Evolutionary conservation across 1,284 basidiomycete species (phyloP), one percentile per base, ranked within the genome.

Genomic region (Apiotrichum gracile): DNA sequence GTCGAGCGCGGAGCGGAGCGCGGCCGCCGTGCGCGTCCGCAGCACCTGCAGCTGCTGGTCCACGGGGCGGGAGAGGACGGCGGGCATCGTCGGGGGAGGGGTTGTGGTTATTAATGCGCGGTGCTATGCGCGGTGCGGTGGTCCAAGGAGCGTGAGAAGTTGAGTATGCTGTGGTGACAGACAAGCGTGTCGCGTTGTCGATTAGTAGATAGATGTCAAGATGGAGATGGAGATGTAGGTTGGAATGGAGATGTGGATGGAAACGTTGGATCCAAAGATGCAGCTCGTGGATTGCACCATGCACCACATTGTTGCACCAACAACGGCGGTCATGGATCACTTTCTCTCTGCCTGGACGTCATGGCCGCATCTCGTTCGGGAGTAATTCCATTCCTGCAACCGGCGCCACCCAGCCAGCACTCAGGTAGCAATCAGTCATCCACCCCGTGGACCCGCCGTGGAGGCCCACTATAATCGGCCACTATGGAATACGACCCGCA

Each of bases 1-100:
- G 41, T 65, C 47, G 21, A 70, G 51, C 2, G 61, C 29, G 19
- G 47, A 14, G 37, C 49, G 48, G 21, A 66, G 51, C 4, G 45
- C 48, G 29, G 44, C 22, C 35, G 33, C 47, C 21, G 47, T 40
- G 22, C 21, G 38, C 4, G 38, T 27, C n/a, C 24, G 41, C 12
- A 45, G 19, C 41, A 19, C 17, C 19, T 10, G 22, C n/a, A 17
- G 22, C 22, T 9, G 39, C 19, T 21, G 38, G n/a, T n/a, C 10
- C 41, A 26, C 27, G 16, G 29, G 43, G 21, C 43, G 43, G n/a
- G 43, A 45, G 16, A 21, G 43, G 17, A 45, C 43, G 21, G 43
- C n/a, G 17, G 43, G 34, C 43, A 45, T 45, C 6, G 19, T 17
- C 19, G 31, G 38, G 12, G 38, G 16, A 17, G 16, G 14, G 34